These are phyloP conservation scores for Apiospora kogelbergensis DNA, from an alignment of 2,329 filamentous ascomycete species.

Conservation along the genomic window DNA sequence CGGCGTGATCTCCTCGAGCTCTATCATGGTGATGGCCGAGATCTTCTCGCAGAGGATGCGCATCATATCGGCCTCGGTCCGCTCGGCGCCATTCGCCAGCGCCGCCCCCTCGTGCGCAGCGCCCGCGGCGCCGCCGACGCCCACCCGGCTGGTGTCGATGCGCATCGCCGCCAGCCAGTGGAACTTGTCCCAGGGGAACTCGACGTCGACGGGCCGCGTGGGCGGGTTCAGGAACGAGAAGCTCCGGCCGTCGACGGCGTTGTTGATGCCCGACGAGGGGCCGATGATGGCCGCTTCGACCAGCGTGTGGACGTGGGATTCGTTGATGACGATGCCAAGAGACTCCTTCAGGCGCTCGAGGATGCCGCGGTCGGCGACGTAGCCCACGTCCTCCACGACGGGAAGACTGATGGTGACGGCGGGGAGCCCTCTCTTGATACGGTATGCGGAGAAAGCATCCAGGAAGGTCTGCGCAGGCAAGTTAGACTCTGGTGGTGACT, in stretches of 20 bases:
- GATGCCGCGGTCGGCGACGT: not conserved
- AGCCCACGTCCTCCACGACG: not conserved
- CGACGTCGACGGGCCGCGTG: not conserved
- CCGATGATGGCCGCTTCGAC: conserved; percentile 1
- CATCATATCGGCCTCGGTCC: not conserved
- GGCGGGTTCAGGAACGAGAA: not conserved
- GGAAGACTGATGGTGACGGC: not conserved
- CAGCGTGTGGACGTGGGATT: not conserved
- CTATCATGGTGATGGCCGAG: conserved; percentile 10
- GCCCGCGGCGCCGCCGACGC: not conserved
- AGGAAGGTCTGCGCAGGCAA: not conserved
- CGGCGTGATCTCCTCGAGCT: conserved; percentile 8
- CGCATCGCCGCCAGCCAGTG: not conserved
- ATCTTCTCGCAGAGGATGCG: not conserved
- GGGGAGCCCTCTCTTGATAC: not conserved
- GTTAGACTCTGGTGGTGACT: too few species aligned
- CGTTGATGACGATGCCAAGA: not conserved
- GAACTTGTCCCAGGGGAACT: conserved; percentile 5
- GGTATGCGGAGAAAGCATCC: not conserved
- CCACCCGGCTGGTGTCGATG: not conserved
- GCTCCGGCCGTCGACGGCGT: not conserved
- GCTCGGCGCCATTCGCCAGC: not conserved
- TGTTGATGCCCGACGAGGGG: not conserved
- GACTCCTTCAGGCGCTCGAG: not conserved
- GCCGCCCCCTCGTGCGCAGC: not conserved